Conservation (phyloP, 2,329 filamentous ascomycete genomes). For the Dactylellina sp. region DNA sequence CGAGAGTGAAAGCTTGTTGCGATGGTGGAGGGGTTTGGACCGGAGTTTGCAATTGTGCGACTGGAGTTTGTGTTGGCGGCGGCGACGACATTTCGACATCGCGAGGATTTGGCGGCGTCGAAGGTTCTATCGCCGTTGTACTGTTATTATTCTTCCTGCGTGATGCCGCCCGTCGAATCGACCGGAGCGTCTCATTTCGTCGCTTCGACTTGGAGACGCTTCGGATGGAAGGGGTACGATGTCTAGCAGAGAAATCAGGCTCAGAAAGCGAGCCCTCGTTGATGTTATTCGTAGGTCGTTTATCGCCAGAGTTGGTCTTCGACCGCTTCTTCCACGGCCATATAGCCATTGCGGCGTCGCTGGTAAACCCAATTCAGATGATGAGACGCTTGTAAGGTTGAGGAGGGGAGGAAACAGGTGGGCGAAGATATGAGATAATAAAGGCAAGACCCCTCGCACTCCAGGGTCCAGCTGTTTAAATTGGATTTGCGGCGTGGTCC, state of each 20-base stretch:
- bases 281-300: conserved; percentile 51
- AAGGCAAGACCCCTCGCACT: background rate
- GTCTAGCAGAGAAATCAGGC: conserved; percentile 27
- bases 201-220: conserved; percentile 48
- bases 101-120: conserved; percentile 39
- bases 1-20: conserved; percentile 29
- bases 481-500: conserved; percentile 20
- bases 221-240: conserved; percentile 30
- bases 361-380: conserved; percentile 19
- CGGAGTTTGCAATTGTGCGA: conserved; percentile 56
- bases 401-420: conserved; percentile 14
- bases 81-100: conserved; percentile 45
- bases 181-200: conserved; percentile 49
- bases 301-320: conserved; percentile 59
- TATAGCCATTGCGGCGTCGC: conserved; percentile 57
- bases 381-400: conserved; percentile 8
- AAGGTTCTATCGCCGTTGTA: conserved; percentile 18
- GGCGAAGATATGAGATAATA: conserved; percentile 14
- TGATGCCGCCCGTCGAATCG: conserved; percentile 49
- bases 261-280: conserved; percentile 41
- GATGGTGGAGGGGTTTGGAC: conserved; percentile 54
- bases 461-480: conserved; percentile 28
- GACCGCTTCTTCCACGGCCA: conserved; percentile 61
- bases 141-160: conserved; percentile 45
- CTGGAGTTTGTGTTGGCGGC: conserved; percentile 51